phyloP scores from a whole-genome alignment of 1,139 yeast species.

The Blastobotrys ciferrii region DNA sequence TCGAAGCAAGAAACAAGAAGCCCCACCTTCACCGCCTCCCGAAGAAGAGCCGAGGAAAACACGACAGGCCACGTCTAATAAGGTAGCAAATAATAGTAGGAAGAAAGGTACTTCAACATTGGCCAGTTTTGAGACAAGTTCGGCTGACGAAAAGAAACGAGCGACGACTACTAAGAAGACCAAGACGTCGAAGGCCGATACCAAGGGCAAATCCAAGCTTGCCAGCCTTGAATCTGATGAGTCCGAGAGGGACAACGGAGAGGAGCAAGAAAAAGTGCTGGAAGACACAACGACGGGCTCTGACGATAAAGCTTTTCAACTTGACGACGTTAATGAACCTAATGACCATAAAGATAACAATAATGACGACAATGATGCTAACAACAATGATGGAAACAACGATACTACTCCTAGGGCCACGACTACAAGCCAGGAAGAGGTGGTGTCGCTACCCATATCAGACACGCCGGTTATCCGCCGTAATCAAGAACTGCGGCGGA shows the following conservation, averaged over 20 bases:
- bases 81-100: background rate
- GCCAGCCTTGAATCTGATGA: background rate
- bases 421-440: slow-evolving; percentile 14
- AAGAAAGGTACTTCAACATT: background rate
- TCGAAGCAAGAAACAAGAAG: background rate
- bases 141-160: background rate
- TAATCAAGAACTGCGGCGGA: slow-evolving; percentile 38
- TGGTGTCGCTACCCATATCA: slow-evolving; percentile 39
- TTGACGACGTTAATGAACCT: background rate
- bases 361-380: slow-evolving; percentile 7
- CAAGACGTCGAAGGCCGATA: slow-evolving; percentile 3
- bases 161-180: background rate
- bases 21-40: no score
- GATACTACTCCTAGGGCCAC: slow-evolving; percentile 12
- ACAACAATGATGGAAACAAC: slow-evolving; percentile 15
- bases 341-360: slow-evolving; percentile 8
- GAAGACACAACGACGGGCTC: slow-evolving; percentile 1
- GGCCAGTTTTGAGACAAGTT: background rate
- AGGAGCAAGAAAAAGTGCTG: slow-evolving; percentile 5
- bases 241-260: background rate
- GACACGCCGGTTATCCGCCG: slow-evolving; percentile 45
- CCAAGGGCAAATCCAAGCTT: background rate
- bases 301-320: background rate
- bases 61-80: no score
- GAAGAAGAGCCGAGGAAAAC: background rate